Base-by-base conservation (phyloP, 805 yeast genomes). In the Saturnispora kantuleensis region DNA sequence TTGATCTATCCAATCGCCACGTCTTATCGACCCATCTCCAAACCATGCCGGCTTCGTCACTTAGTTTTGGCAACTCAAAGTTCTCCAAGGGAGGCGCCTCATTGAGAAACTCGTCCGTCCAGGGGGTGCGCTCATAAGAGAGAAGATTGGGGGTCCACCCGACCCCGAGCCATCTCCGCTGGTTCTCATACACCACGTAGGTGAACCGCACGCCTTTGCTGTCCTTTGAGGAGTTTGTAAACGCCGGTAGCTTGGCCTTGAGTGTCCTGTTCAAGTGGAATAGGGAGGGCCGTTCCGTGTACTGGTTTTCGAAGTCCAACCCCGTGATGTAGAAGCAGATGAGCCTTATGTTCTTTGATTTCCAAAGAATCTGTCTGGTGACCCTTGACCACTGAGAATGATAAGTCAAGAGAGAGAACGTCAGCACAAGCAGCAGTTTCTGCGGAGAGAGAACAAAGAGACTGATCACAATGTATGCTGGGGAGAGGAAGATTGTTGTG, bases 11-110 rank as follows among this genome's bases (percentile, higher is more conserved):
- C 47, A 89, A 69, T 53, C 89, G 70, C 98, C 98, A 90, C 1
- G 88, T 74, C 58, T 77, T 77, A 62, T 93, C 97, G 15, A 89
- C 86, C 97, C 97, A 93, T 59, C 84, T 74, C 97, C 97, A 93
- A 16, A 72, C 69, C 70, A 89, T 79, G 7, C 84, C 86, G 5
- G 39, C 39, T 37, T 35, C 39, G n/a, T 36, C 36, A 29, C 66
- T 74, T 21, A 82, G 74, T 47, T 80, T 86, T 3, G 98, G 97
- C 46, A 90, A 68, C 59, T 79, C 77, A 63, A 90, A 90, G 15
- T 71, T 65, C 5, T 83, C 93, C 15, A 89, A 81, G 8, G 88
- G 70, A 5, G 83, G 77, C 1, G 86, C 75, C 59, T 88, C 96
- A 62, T 89, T 90, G 50, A 88, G 68, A 57, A 88, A 89, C 61